These are phyloP conservation scores for Sugiyamaella grinbergsii DNA, from an alignment of 1,139 yeast genomes.

Conservation along the genomic window DNA sequence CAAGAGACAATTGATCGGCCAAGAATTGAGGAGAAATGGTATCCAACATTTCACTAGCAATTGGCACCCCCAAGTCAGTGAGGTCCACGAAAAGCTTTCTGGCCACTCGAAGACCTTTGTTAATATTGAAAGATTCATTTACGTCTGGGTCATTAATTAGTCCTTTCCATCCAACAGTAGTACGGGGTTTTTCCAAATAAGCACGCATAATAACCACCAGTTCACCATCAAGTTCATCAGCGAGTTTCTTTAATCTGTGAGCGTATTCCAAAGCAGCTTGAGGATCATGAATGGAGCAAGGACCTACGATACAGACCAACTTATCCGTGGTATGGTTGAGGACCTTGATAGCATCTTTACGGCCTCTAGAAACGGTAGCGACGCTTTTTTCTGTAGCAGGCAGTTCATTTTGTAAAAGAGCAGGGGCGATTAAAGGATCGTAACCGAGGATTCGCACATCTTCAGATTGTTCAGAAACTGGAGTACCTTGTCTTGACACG, in stretches of 20 bases:
- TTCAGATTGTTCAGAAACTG: conserved; percentile 64
- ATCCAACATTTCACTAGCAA: conserved; percentile 97
- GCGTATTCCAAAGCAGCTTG: conserved; percentile 90
- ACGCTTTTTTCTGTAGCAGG: conserved; percentile 64
- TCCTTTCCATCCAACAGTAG: conserved; percentile 99
- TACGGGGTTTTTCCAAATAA: conserved; percentile 95
- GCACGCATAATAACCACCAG: conserved; percentile 93
- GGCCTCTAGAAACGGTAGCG: conserved; percentile 72
- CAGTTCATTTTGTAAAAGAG: conserved; percentile 74
- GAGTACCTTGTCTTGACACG: conserved; percentile 38
- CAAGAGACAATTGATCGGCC: conserved; percentile 86
- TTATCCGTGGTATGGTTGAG: conserved; percentile 77
- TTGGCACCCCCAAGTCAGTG: conserved; percentile 74
- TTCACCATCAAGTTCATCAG: conserved; percentile 72
- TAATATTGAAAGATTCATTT: conserved; percentile 88
- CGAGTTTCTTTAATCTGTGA: conserved; percentile 60
- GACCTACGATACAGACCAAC: conserved; percentile 83
- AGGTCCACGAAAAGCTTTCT: conserved; percentile 84
- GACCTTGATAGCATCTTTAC: conserved; percentile 73
- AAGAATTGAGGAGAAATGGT: conserved; percentile 97
- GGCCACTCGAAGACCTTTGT: conserved; percentile 87
- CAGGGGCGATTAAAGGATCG: conserved; percentile 91
- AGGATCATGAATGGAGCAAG: conserved; percentile 95
- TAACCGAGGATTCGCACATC: conserved; percentile 87
- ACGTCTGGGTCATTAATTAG: conserved; percentile 95